phyloP scores from a whole-genome alignment of 345 rosid species.

The Bruguiera parviflora region DNA sequence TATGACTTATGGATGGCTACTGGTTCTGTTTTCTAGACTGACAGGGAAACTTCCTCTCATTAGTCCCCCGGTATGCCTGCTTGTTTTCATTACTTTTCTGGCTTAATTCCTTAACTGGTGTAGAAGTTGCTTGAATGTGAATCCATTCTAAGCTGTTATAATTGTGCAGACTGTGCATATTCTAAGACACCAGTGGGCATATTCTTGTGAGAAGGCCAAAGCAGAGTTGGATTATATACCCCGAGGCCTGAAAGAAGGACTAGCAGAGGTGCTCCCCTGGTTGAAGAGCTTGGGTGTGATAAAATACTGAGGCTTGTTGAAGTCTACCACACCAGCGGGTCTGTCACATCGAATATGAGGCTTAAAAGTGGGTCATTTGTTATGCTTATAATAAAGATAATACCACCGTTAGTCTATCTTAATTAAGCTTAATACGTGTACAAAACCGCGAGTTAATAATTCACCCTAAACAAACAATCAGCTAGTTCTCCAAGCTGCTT shows the following conservation, averaged over 20 bases:
- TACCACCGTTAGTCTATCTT: no score
- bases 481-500: no score
- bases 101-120: neutral
- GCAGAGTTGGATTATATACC: constrained; percentile 72
- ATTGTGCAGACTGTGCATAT: constrained; percentile 62
- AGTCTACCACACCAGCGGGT: no score
- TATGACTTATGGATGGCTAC: constrained; percentile 65
- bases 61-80: constrained; percentile 72
- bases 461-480: no score
- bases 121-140: neutral
- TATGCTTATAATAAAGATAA: no score
- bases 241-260: constrained; percentile 73
- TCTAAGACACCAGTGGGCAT: constrained; percentile 82
- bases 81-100: neutral
- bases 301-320: constrained; percentile 38
- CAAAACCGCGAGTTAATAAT: no score
- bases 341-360: no score
- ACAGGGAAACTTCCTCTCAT: constrained; percentile 84
- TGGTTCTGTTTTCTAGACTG: constrained; percentile 53
- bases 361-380: no score
- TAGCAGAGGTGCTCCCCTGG: constrained; percentile 78
- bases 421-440: no score
- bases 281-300: constrained; percentile 62
- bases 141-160: neutral
- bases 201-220: constrained; percentile 82